These are phyloP conservation scores for Wickerhamiella kurtzmanii DNA, from an alignment of 805 yeast genomes.

Conservation along the genomic window DNA sequence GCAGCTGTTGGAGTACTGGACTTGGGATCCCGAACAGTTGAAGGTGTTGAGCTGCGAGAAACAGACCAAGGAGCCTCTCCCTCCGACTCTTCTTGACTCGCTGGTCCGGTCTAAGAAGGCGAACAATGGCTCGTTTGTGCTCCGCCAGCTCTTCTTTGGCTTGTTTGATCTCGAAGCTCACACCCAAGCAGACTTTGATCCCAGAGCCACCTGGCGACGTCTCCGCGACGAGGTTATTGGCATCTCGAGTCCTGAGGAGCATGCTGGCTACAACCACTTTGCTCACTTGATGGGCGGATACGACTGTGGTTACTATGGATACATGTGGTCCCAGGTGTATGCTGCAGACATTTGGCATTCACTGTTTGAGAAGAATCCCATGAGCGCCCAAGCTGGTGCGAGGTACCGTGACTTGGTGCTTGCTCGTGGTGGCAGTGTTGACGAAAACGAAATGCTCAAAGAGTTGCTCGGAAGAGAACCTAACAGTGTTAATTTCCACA, in stretches of 20 bases:
- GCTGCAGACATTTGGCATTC: slow-evolving; percentile 72
- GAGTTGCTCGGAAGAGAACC: slow-evolving; percentile 70
- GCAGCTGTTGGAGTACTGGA: slow-evolving; percentile 79
- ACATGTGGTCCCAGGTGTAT: slow-evolving; percentile 73
- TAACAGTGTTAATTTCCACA: slow-evolving; percentile 53
- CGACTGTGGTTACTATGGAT: slow-evolving; percentile 78
- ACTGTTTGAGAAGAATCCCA: slow-evolving; percentile 53
- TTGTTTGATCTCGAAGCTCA: slow-evolving; percentile 65
- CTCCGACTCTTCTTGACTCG: slow-evolving; percentile 43
- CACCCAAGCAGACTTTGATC: slow-evolving; percentile 37
- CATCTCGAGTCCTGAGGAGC: slow-evolving; percentile 7
- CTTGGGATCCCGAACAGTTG: slow-evolving; percentile 59
- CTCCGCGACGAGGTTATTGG: slow-evolving; percentile 43
- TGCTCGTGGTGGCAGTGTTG: slow-evolving; percentile 60
- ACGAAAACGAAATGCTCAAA: slow-evolving; percentile 47
- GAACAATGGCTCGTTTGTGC: slow-evolving; percentile 55
- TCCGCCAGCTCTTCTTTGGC: slow-evolving; percentile 71
- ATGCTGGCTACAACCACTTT: slow-evolving; percentile 10
- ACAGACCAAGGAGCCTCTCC: slow-evolving; percentile 40
- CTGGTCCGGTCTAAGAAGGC: slow-evolving; percentile 57
- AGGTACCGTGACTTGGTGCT: slow-evolving; percentile 58
- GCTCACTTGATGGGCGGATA: slow-evolving; percentile 74
- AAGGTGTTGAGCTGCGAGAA: slow-evolving; percentile 53
- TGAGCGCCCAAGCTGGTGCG: slow-evolving; percentile 47
- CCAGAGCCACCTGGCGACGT: slow-evolving; percentile 49